Evolutionary conservation across 768 basidiomycete species (phyloP), one percentile per base, ranked within the genome.

Genomic region (Hygrocybe coccinea): DNA sequence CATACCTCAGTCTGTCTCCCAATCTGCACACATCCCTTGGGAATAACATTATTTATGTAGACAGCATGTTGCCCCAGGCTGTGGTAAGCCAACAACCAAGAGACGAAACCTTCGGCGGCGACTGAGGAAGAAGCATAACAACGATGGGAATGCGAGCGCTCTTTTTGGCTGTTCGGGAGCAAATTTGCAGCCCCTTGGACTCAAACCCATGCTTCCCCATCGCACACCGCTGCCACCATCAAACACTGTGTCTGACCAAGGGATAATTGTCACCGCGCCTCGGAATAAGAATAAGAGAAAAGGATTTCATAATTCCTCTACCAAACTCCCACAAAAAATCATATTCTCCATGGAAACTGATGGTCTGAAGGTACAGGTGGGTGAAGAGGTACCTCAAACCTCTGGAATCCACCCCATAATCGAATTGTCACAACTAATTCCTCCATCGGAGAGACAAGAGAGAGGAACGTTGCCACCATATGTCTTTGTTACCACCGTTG

Each of bases 241-340:
- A 2, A 50, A 7, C 17, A 3, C n/a, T 47, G 58, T 15, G 39
- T 59, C 64, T 7, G 45, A 37, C 2, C 33, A 52, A 2, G 37
- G 65, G 43, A 57, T 75, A 44, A 65, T 73, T 67, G 79, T 83
- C 80, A 72, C 79, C 39, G 80, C 80, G 0, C 68, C 88, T 19
- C 75, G 80, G 43, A 89, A 87, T 66, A 89, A 87, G 68, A 89
- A 88, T 68, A 90, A 89, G 67, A 81, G 79, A 44, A 85, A 80
- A 55, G 83, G 82, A 17, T 88, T 85, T 68, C 83, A 78, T 61
- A 72, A 79, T 48, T 70, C 79, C 6, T 74, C 84, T 67, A 60
- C 68, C 14, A 47, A 69, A 51, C 50, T 75, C 67, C 59, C 76
- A 67, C 34, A 64, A 37, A 87, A 82, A 67, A 85, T 87, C 54